Percentiles rank a stretch among this genome's conserved stretches.
phyloP scores from a whole-genome alignment of 225 moss, liverwort and hornwort genomes.

The Bryum argenteum region DNA sequence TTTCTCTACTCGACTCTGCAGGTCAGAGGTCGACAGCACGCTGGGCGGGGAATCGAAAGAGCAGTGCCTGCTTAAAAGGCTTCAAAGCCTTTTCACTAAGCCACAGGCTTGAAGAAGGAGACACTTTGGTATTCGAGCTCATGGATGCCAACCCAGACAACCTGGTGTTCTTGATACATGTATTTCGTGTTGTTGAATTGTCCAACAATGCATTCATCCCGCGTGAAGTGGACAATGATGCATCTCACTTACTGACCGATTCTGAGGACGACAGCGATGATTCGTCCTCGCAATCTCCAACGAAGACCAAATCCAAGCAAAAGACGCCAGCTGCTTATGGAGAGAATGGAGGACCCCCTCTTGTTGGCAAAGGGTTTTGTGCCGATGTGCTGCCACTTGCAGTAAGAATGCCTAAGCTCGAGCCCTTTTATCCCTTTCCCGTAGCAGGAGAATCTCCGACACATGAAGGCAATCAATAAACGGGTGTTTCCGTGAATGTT shows the following conservation, averaged over 20 bases:
- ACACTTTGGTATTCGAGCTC: slow-evolving; percentile 41
- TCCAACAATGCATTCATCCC: not conserved
- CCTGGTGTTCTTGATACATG: slow-evolving; percentile 31
- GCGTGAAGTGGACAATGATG: slow-evolving; percentile 21
- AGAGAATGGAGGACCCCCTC: slow-evolving; percentile 20
- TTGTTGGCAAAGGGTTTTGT: slow-evolving; percentile 23
- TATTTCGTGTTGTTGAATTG: slow-evolving; percentile 37
- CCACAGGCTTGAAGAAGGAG: slow-evolving; percentile 37
- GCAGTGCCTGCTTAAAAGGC: slow-evolving; percentile 31
- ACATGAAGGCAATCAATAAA: slow-evolving; percentile 9
- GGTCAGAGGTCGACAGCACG: slow-evolving; percentile 36
- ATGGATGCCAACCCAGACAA: slow-evolving; percentile 33
- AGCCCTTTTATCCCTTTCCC: slow-evolving; percentile 16
- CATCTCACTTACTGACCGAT: slow-evolving; percentile 19
- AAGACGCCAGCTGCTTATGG: not conserved
- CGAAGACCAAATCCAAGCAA: slow-evolving; percentile 22
- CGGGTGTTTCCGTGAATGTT: not conserved
- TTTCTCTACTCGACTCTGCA: slow-evolving; percentile 33
- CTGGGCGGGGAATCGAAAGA: slow-evolving; percentile 41
- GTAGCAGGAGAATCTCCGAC: slow-evolving; percentile 19
- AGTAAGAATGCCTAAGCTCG: slow-evolving; percentile 28
- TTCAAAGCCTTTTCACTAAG: slow-evolving; percentile 31
- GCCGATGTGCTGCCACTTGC: slow-evolving; percentile 34
- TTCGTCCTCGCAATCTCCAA: slow-evolving; percentile 20
- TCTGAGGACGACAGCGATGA: slow-evolving; percentile 24